phyloP scores from a whole-genome alignment of 1,284 basidiomycete genomes.

The Phellopilus nigrolimitatus region DNA sequence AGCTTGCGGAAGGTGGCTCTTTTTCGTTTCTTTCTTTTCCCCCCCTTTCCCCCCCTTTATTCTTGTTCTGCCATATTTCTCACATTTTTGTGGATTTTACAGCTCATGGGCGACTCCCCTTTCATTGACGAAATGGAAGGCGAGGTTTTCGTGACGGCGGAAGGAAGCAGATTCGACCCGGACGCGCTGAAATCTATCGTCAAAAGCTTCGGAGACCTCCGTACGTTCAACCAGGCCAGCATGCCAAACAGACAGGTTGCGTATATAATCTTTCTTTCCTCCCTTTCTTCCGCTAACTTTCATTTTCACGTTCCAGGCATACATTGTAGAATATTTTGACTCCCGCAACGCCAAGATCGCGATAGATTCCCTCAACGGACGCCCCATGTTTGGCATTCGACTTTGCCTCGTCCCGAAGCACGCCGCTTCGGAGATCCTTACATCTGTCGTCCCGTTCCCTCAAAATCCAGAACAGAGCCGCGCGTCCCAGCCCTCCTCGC shows the following conservation, averaged over 20 bases:
- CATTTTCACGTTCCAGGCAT: constrained; percentile 32
- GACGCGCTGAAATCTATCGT: constrained; percentile 22
- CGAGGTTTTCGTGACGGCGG: constrained; percentile 36
- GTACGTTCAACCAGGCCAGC: constrained; percentile 18
- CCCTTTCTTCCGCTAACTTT: not conserved
- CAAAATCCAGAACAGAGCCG: constrained; percentile 2
- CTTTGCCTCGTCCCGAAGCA: constrained; percentile 27
- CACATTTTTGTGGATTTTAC: constrained; percentile 4
- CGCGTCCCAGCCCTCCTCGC: constrained; percentile 11
- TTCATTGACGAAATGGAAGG: constrained; percentile 39
- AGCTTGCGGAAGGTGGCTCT: constrained; percentile 7
- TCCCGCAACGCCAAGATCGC: constrained; percentile 43
- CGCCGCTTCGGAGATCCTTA: constrained; percentile 22
- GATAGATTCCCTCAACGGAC: constrained; percentile 36
- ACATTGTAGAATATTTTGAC: constrained; percentile 61
- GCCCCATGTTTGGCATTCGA: constrained; percentile 30
- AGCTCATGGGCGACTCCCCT: constrained; percentile 39
- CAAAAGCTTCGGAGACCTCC: constrained; percentile 23
- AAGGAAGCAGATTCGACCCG: constrained; percentile 16
- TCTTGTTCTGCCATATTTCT: not conserved
- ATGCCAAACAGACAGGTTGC: constrained; percentile 10
- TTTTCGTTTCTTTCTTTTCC: not conserved
- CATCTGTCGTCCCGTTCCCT: not conserved
- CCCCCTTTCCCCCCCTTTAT: not conserved
- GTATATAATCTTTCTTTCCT: not conserved